Conservation (phyloP, 2,329 filamentous ascomycete genomes). For the Talaromyces funiculosus region DNA sequence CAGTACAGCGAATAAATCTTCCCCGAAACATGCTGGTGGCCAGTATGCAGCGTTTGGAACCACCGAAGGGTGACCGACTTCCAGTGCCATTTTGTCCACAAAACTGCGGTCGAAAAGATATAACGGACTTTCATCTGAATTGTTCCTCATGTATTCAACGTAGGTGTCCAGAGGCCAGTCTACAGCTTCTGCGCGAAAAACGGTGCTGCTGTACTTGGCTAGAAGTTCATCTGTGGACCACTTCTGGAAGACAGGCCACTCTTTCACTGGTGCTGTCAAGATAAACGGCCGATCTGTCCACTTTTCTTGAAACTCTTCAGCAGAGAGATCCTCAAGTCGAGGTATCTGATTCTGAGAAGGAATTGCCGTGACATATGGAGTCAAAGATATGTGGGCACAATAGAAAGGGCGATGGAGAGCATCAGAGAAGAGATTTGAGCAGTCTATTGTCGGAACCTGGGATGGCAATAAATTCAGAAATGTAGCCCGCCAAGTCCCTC, state of each 20-base stretch:
- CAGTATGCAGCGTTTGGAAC: slow-evolving; percentile 60
- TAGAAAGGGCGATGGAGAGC: slow-evolving; percentile 83
- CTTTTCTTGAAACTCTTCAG: slow-evolving; percentile 64
- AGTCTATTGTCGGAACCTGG: slow-evolving; percentile 58
- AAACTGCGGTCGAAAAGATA: slow-evolving; percentile 90
- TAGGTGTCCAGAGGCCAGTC: slow-evolving; percentile 87
- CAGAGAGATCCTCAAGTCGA: slow-evolving; percentile 62
- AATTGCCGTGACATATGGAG: slow-evolving; percentile 64
- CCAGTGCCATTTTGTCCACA: slow-evolving; percentile 74
- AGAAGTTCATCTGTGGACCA: slow-evolving; percentile 70
- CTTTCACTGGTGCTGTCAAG: slow-evolving; percentile 70
- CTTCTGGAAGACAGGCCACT: slow-evolving; percentile 69
- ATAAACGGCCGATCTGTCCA: slow-evolving; percentile 85
- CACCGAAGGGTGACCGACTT: slow-evolving; percentile 44
- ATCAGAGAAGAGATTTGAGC: slow-evolving; percentile 80
- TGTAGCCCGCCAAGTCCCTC: slow-evolving; percentile 78
- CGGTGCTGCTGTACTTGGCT: slow-evolving; percentile 56
- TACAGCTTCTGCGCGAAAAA: slow-evolving; percentile 85
- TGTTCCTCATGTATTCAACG: slow-evolving; percentile 72
- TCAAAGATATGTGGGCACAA: slow-evolving; percentile 69
- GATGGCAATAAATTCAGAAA: slow-evolving; percentile 56
- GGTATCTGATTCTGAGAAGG: slow-evolving; percentile 67
- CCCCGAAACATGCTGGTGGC: slow-evolving; percentile 76
- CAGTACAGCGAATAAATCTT: slow-evolving; percentile 77
- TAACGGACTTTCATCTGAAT: slow-evolving; percentile 76